Evolutionary conservation across 2,329 filamentous ascomycete genomes (phyloP), one percentile per base, ranked within the genome.

Genomic region (Dendryphion nanum): DNA sequence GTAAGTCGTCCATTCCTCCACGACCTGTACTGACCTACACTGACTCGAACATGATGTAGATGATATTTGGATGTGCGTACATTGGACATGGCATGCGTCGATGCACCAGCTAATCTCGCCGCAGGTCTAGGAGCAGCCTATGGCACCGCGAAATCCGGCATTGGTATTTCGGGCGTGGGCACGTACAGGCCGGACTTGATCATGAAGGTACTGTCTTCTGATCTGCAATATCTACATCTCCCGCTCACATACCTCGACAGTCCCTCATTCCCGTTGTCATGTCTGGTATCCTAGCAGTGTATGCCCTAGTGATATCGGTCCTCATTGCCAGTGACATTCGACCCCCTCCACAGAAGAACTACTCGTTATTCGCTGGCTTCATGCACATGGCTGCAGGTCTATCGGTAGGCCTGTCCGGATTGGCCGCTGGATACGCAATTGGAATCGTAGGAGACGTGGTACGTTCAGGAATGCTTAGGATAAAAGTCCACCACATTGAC

Each of bases 231-330:
- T n/a, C n/a, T n/a, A n/a, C n/a, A 65, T 42, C 20, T n/a, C 17
- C 23, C 31, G 2, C 18, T n/a, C n/a, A n/a, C n/a, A n/a, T n/a
- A n/a, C n/a, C n/a, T n/a, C n/a, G n/a, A 21, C 55, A 89, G 86
- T 90, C 85, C 40, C 74, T 91, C 37, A 90, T 91, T 53, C 86
- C 87, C 47, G 86, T 93, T 51, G 84, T 98, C 75, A 98, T 98
- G 93, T 95, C 93, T 56, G 93, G 93, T 81, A 98, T 98, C 65
- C 89, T 98, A 61, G 93, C 93, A 41, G 93, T 98, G 53, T 98
- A 98, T 73, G 88, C 90, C 35, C 86, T 98, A 55, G 93, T 98
- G 59, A 90, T 98, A 54, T 86, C 91, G 14, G 93, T 98, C 61
- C 81, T 98, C 53, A 98, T 98, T 66, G 88, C 89, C 39, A 85